Evolutionary conservation across 2,329 filamentous ascomycete species (phyloP).

Genomic region (Fusarium siculi): DNA sequence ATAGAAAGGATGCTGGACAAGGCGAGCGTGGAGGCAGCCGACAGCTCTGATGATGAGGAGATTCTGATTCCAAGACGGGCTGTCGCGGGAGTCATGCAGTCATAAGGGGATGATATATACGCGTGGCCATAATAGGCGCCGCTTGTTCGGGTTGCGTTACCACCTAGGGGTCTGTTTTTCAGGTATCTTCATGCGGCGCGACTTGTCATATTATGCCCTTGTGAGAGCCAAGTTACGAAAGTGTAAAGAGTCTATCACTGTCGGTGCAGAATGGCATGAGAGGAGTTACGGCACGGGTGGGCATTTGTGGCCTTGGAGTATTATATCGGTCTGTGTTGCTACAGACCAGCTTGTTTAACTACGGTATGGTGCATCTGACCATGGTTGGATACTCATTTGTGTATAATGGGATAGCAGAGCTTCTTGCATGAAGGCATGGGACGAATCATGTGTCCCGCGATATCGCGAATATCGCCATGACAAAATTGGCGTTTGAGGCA

Average conservation of each 20-base stretch:
- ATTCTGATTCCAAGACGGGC: constrained; percentile 58
- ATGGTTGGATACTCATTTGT: constrained; percentile 21
- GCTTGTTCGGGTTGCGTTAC: neutral
- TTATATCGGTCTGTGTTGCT: neutral
- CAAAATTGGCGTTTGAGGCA: constrained; percentile 28
- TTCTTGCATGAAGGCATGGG: constrained; percentile 30
- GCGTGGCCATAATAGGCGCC: neutral
- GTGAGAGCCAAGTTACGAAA: neutral
- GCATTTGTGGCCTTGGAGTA: neutral
- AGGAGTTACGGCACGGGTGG: neutral
- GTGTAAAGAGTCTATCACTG: neutral
- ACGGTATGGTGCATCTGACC: constrained; percentile 17
- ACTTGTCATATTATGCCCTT: neutral
- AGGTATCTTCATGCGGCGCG: neutral
- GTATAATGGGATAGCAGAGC: constrained; percentile 13
- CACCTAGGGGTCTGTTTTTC: neutral
- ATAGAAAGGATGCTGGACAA: constrained; percentile 69
- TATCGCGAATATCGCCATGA: constrained; percentile 7
- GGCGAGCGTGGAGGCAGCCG: constrained; percentile 59
- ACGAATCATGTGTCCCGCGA: constrained; percentile 25
- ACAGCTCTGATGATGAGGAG: constrained; percentile 68
- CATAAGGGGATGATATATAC: constrained; percentile 16
- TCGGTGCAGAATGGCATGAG: neutral
- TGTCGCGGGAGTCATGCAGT: constrained; percentile 46
- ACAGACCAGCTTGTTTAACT: constrained; percentile 7